Base-by-base conservation (phyloP, 345 rosid species). In the Odontarrhena argentea region DNA sequence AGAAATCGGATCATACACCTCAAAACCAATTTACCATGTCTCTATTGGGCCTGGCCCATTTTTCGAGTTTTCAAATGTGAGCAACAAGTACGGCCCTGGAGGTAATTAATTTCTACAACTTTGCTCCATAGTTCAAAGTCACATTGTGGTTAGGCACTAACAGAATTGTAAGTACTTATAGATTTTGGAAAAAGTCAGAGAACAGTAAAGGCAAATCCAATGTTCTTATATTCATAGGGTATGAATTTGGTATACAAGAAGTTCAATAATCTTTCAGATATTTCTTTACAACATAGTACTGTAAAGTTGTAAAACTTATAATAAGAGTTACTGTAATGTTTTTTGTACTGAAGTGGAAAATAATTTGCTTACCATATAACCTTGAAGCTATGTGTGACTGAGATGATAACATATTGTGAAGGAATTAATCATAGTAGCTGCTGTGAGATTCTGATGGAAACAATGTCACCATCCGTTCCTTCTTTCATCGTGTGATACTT, bases 371-470 rank as follows among this genome's bases (percentile, higher is more conserved):
- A 63, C 69, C 44, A n/a, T n/a, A 63, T 12, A 47, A 51, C 46
- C 61, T 22, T 0, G n/a, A 36, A 47, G 36, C 42, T 45, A 5
- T 26, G 62, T 41, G 60, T 9, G 35, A 15, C 26, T 69, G 66
- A 8, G 5, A 32, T 32, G 67, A 48, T n/a, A 46, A 63, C 46
- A 63, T 36, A 74, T 7, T 60, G 58, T 26, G 59, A 60, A 61
- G 51, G 63, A n/a, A n/a, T n/a, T n/a, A 40, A 34, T 80, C 79
- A 88, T 45, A 88, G 78, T 59, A 87, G 96, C 76, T 93, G 96
- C 73, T 88, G 97, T 44, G 88, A 84, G 77, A 93, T 86, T 76
- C 98, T 83, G 67, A 90, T 80, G 4, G 97, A 82, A 51, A 87
- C 87, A 55, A 90, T 71, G 70, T 90, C 87, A 53, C 96, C 98